A percentile compares a stretch with the other conserved stretches of the same genome.
Evolutionary conservation across 345 rosid genomes (phyloP).

Genomic region (Eutrema yunnanense): DNA sequence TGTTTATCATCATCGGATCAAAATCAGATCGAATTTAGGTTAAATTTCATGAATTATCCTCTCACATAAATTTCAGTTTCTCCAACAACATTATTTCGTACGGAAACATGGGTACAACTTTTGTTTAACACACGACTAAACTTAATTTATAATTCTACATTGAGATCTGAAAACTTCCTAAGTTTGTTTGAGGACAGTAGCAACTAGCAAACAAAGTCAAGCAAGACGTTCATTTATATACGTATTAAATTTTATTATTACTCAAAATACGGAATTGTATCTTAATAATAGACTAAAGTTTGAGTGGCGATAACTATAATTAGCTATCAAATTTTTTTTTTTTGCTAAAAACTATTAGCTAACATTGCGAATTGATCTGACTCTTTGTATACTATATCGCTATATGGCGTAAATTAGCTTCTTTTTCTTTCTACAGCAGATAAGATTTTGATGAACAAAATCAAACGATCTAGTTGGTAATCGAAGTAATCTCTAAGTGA

Average conservation of each 20-base stretch:
- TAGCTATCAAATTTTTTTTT: neutral
- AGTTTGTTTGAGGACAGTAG: neutral
- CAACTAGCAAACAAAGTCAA: neutral
- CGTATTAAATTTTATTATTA: neutral
- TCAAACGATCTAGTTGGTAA: neutral
- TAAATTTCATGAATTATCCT: neutral
- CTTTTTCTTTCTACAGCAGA: too few relatives aligned
- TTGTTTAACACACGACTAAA: slow-evolving; percentile 7
- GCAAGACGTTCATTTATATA: neutral
- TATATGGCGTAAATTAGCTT: neutral
- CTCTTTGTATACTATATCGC: neutral
- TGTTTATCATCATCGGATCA: neutral
- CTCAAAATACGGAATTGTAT: neutral
- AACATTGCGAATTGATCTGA: neutral
- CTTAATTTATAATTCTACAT: neutral
- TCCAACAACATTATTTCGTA: neutral
- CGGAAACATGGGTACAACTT: slow-evolving; percentile 11
- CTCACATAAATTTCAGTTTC: neutral
- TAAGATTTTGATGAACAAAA: neutral
- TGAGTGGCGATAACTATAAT: neutral
- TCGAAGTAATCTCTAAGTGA: neutral
- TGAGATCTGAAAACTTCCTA: neutral
- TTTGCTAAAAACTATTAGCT: too few relatives aligned
- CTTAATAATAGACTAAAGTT: too few relatives aligned
- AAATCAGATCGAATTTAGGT: slow-evolving; percentile 12